Percentiles rank a stretch among this genome's conserved stretches.
phyloP scores from a whole-genome alignment of 345 rosid species.

The Bruguiera sexangula region DNA sequence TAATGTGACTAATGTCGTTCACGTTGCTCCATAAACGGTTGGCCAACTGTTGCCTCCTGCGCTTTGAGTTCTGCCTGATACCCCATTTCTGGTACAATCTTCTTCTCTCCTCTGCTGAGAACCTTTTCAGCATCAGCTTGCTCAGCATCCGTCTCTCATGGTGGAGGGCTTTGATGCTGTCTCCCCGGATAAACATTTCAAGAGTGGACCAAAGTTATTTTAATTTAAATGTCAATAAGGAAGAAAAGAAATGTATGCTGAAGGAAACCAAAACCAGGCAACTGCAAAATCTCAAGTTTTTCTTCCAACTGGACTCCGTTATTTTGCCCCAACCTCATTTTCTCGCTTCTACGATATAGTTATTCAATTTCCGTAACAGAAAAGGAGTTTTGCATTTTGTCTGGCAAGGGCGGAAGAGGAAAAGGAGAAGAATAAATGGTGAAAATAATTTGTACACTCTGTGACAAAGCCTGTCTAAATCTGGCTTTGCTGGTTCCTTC shows the following conservation, averaged over 20 bases:
- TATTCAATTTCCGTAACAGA: no score
- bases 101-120: constrained; percentile 60
- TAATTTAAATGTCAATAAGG: neutral
- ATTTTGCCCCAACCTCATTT: no score
- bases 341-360: no score
- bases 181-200: constrained; percentile 10
- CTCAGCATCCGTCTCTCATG: constrained; percentile 73
- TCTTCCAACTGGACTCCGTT: neutral
- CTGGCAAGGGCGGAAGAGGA: no score
- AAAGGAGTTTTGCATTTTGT: no score
- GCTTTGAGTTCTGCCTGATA: constrained; percentile 60
- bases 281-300: neutral
- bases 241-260: neutral
- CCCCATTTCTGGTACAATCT: constrained; percentile 77
- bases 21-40: constrained; percentile 66
- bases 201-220: neutral
- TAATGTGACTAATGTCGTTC: constrained; percentile 51
- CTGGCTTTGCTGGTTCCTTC: no score
- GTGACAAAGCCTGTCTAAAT: no score
- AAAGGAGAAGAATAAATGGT: no score
- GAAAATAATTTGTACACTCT: no score
- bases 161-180: constrained; percentile 67
- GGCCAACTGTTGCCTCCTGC: constrained; percentile 69
- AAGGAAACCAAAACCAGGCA: neutral
- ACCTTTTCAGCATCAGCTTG: constrained; percentile 76